These are phyloP conservation scores for Sarocladiaceae sp. DNA, from an alignment of 2,329 filamentous ascomycete species.

Conservation along the genomic window DNA sequence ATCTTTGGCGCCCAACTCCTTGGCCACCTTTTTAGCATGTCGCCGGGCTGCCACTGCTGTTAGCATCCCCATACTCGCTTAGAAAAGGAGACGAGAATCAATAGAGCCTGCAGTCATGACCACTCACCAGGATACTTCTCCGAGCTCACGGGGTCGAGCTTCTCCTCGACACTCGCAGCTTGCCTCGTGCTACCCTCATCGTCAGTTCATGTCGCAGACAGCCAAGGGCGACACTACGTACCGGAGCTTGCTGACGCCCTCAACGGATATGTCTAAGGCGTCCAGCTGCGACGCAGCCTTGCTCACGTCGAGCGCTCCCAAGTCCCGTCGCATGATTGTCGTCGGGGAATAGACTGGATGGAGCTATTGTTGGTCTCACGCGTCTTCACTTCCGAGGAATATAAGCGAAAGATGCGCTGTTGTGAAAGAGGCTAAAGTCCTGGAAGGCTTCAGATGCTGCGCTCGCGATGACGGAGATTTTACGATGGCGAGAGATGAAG, in stretches of 20 bases:
- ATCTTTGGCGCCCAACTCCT: conserved; percentile 41
- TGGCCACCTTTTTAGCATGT: conserved; percentile 53
- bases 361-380: too few relatives aligned
- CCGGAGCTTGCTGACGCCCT: background rate
- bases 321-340: background rate
- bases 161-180: background rate
- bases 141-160: background rate
- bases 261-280: background rate
- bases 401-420: too few relatives aligned
- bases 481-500: too few relatives aligned
- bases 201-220: background rate
- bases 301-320: background rate
- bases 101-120: background rate
- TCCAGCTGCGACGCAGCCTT: background rate
- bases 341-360: too few relatives aligned
- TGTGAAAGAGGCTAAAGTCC: too few relatives aligned
- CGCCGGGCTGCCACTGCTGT: conserved; percentile 39
- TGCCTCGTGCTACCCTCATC: background rate
- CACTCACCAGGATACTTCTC: conserved; percentile 13
- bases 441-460: background rate
- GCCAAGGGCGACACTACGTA: background rate
- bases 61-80: background rate
- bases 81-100: background rate
- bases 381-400: too few relatives aligned
- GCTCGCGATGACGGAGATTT: too few relatives aligned